Base-by-base conservation (phyloP, 768 basidiomycete species). In the Kondoa subrosea region DNA sequence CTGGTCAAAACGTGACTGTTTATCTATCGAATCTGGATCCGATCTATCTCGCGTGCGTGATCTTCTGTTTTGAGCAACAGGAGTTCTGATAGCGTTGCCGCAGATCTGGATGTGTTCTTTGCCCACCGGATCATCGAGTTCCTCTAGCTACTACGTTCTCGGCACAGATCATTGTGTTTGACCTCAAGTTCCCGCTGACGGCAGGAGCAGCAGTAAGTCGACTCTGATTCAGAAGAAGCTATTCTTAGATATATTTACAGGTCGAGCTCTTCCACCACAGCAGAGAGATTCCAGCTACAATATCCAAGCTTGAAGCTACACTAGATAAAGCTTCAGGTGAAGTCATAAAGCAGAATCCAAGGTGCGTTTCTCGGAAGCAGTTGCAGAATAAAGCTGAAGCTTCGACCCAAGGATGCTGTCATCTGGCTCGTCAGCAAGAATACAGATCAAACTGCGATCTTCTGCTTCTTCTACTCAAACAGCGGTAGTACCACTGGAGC, bases 241-340 rank as follows among this genome's bases (percentile, higher is more conserved):
- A 4, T 31, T 29, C 60, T 29, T n/a, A n/a, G 34, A 68, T 34
- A 27, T 57, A 27, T 66, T 34, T 12, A 3, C 72, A 89, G 89
- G 82, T 97, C 58, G 95, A 99, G 76, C 79, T 99, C 14, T 97
- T 90, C 78, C 89, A 95, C 74, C 92, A 99, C 74, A 92, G 91
- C 0, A 82, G 84, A 57, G 90, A 97, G 75, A 84, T 93, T 1
- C 91, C 95, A 8, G 93, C 91, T 0, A 88, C 86, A 14, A 83
- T 95, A 65, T 83, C 85, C 2, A 89, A 86, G 72, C 80, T 97
- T 31, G 76, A 88, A n/a, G 81, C 86, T 0, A 85, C 83, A 0
- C 77, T 92, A 12, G 93, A 97, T 74, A 83, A 89, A 66, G 78
- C 84, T 0, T 84, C 84, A 1, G 91, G 91, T 0, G 80, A 81